phyloP scores from a whole-genome alignment of 2,329 filamentous ascomycete species.

The Mariannaea elegans region DNA sequence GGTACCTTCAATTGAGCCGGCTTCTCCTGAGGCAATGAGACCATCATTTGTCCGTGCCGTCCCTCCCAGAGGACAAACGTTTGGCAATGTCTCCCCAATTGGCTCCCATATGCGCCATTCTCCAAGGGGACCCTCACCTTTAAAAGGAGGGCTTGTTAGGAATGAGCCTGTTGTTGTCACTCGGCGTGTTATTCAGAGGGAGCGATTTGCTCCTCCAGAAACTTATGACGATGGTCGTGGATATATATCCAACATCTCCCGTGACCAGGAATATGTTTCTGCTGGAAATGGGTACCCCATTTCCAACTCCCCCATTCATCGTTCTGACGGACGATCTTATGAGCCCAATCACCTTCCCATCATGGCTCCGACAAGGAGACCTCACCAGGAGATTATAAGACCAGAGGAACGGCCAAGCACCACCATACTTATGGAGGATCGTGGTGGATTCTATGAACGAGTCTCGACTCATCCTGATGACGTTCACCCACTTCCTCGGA shows the following conservation, averaged over 20 bases:
- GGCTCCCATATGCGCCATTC: constrained; percentile 32
- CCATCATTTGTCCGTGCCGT: constrained; percentile 47
- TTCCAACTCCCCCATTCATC: constrained; percentile 22
- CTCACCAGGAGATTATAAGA: constrained; percentile 43
- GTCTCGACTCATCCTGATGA: constrained; percentile 33
- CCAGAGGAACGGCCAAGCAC: constrained; percentile 42
- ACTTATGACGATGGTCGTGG: constrained; percentile 21
- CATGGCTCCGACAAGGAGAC: constrained; percentile 37
- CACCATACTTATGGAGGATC: constrained; percentile 51
- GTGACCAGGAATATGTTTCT: constrained; percentile 21
- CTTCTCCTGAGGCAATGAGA: constrained; percentile 47
- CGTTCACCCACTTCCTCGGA: constrained; percentile 20
- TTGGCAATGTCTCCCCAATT: constrained; percentile 31
- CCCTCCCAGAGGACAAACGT: constrained; percentile 40
- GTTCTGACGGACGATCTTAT: constrained; percentile 23
- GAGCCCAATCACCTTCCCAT: constrained; percentile 26
- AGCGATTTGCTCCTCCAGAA: constrained; percentile 20
- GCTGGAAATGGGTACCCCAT: constrained; percentile 19
- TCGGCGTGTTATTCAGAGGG: constrained; percentile 26
- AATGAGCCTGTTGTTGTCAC: constrained; percentile 28
- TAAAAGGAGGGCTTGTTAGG: constrained; percentile 26
- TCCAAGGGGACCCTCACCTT: constrained; percentile 31
- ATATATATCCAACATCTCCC: constrained; percentile 11
- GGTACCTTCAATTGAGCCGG: constrained; percentile 57
- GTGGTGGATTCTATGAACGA: constrained; percentile 49